Evolutionary conservation across 148 eudicot species (phyloP).

Genomic region (Rhododendron ovatum): DNA sequence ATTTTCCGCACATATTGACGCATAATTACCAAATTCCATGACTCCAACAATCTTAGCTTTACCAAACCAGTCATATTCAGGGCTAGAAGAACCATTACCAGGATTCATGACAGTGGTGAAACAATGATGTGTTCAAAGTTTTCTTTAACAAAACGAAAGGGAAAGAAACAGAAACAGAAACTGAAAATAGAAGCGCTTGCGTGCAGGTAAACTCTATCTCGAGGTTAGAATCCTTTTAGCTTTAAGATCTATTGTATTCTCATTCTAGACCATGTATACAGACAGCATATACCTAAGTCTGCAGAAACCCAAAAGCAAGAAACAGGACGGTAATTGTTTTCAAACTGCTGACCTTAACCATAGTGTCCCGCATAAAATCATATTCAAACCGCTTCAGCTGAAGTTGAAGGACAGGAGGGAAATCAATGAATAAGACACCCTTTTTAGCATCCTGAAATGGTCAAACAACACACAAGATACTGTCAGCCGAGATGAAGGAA

Average conservation of each 20-base stretch:
- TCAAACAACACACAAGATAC: not conserved
- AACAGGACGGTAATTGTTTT: not conserved
- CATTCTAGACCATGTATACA: not conserved
- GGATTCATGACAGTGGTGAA: not conserved
- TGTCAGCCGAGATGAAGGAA: not conserved
- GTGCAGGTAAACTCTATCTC: not conserved
- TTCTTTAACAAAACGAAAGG: not conserved
- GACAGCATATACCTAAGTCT: not conserved
- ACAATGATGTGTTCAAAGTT: not conserved
- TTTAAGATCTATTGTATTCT: not conserved
- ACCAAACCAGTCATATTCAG: not conserved
- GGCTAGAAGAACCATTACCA: not conserved
- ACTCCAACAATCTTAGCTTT: not conserved
- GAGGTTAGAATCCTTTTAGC: not conserved
- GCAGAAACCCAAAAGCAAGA: not conserved
- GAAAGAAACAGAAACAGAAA: not conserved
- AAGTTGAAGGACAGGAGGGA: slow-evolving; percentile 31
- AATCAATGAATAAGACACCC: slow-evolving; percentile 26
- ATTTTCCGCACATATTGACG: not conserved
- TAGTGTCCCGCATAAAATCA: slow-evolving; percentile 85
- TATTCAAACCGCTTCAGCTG: slow-evolving; percentile 81
- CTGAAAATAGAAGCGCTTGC: not conserved
- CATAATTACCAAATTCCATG: not conserved
- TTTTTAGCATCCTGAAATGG: slow-evolving; percentile 71
- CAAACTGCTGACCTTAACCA: slow-evolving; percentile 67